A percentile compares a stretch with the other conserved stretches of the same genome.
These are phyloP conservation scores for Detonula confervacea DNA, from an alignment of 352 stramenopile species.

Conservation along the genomic window DNA sequence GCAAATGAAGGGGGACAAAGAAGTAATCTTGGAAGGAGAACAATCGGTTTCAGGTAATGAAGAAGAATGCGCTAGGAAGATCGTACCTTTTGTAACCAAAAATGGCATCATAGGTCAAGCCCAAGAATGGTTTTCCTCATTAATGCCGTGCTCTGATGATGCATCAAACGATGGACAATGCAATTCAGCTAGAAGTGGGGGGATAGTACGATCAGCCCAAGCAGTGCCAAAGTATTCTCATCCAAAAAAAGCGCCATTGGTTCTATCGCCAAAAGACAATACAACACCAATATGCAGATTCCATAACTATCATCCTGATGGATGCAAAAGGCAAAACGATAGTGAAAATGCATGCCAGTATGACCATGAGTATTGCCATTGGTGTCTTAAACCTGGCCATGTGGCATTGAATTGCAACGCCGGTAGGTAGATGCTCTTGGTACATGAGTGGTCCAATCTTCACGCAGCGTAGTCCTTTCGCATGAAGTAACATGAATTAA, in stretches of 20 bases:
- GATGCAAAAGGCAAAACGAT: constrained; percentile 57
- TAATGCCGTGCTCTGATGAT: constrained; percentile 13
- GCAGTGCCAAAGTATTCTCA: constrained; percentile 61
- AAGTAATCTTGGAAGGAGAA: neutral
- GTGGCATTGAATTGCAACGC: constrained; percentile 59
- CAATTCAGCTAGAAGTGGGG: constrained; percentile 10
- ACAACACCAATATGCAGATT: constrained; percentile 83
- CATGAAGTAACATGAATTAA: too few relatives aligned
- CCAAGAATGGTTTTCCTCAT: constrained; percentile 59
- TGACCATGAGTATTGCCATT: constrained; percentile 84
- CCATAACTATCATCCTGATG: constrained; percentile 82
- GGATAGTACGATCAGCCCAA: constrained; percentile 35
- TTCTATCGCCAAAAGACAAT: constrained; percentile 64
- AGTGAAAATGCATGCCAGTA: constrained; percentile 56
- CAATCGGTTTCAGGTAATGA: constrained; percentile 6
- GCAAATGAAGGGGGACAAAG: constrained; percentile 3
- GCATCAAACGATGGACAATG: constrained; percentile 3
- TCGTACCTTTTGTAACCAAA: constrained; percentile 14
- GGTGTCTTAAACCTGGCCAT: constrained; percentile 70
- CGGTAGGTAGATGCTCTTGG: neutral
- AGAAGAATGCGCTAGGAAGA: constrained; percentile 2
- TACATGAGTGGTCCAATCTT: too few relatives aligned
- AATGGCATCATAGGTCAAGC: constrained; percentile 49
- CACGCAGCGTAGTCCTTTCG: too few relatives aligned
- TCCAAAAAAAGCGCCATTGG: constrained; percentile 73